Percentiles rank a stretch among this genome's conserved stretches.
Evolutionary conservation across 768 basidiomycete species (phyloP).

Genomic region (Rossbeevera mucosa): DNA sequence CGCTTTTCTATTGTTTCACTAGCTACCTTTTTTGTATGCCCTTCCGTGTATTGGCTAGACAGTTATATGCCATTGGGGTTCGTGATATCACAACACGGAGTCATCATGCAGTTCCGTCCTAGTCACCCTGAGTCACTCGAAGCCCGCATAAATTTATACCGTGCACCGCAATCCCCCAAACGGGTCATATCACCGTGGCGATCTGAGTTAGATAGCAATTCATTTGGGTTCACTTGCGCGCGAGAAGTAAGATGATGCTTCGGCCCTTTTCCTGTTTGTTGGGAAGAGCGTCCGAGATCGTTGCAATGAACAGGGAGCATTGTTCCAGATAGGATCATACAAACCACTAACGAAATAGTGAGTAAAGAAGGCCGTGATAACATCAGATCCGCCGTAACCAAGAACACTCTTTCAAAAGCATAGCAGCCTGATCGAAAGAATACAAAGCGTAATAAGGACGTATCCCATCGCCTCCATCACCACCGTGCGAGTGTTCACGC

Average conservation of each 20-base stretch:
- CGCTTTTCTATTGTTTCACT: constrained; percentile 9
- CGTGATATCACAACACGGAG: background rate
- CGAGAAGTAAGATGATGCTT: background rate
- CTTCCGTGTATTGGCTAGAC: constrained; percentile 15
- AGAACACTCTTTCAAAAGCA: constrained; percentile 7
- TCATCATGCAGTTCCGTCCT: background rate
- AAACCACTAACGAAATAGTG: background rate
- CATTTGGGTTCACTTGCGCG: constrained; percentile 7
- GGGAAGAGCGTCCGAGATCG: no score
- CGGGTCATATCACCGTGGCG: constrained; percentile 2
- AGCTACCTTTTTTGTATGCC: background rate
- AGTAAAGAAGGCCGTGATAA: background rate
- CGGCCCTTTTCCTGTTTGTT: background rate
- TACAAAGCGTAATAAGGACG: constrained; percentile 12
- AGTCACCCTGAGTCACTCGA: constrained; percentile 6
- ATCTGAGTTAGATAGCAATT: background rate
- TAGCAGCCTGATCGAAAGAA: constrained; percentile 15
- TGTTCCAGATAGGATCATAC: background rate
- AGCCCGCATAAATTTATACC: background rate
- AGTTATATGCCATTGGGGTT: background rate
- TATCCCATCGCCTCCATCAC: constrained; percentile 10
- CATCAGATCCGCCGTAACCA: background rate
- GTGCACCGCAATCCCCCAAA: background rate
- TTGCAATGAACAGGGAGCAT: background rate
- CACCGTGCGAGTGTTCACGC: constrained; percentile 7